Percentiles rank a stretch among this genome's conserved stretches.
Conservation (phyloP, 208 protist genomes). For the Trypanosoma caninum region DNA sequence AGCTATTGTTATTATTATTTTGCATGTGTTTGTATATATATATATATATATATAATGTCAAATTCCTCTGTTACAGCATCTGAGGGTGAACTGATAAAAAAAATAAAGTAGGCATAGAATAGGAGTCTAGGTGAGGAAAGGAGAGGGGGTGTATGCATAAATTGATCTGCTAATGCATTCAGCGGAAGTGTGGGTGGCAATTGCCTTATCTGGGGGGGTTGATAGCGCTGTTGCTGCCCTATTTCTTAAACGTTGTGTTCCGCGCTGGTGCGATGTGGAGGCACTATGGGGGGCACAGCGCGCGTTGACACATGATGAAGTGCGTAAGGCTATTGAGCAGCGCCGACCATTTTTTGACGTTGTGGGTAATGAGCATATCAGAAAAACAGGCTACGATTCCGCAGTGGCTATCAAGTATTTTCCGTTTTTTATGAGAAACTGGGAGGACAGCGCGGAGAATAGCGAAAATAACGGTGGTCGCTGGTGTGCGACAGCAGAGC, state of each 20-base stretch:
- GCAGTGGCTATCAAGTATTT: conserved; percentile 25
- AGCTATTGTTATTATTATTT: no score
- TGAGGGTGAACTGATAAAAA: no score
- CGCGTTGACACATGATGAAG: conserved; percentile 14
- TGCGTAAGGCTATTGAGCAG: conserved; percentile 24
- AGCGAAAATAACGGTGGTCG: conserved; percentile 6
- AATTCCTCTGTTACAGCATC: no score
- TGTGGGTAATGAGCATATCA: neutral
- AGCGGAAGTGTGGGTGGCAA: conserved; percentile 35
- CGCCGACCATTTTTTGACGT: conserved; percentile 25
- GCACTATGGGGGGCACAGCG: conserved; percentile 26
- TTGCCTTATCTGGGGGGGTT: conserved; percentile 77
- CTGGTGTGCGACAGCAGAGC: conserved; percentile 50
- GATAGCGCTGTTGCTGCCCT: conserved; percentile 75
- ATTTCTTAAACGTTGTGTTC: conserved; percentile 55
- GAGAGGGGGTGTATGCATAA: neutral
- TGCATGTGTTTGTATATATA: no score
- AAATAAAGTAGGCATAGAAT: no score
- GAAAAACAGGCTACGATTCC: neutral
- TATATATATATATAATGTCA: no score
- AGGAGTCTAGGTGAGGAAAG: no score
- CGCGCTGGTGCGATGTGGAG: conserved; percentile 38
- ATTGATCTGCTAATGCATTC: neutral
- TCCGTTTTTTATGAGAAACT: conserved; percentile 68
- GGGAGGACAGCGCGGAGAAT: conserved; percentile 53